Evolutionary conservation across 306 rosid species (phyloP), one percentile per base, ranked within the genome.

Genomic region (Rosa lucieae): DNA sequence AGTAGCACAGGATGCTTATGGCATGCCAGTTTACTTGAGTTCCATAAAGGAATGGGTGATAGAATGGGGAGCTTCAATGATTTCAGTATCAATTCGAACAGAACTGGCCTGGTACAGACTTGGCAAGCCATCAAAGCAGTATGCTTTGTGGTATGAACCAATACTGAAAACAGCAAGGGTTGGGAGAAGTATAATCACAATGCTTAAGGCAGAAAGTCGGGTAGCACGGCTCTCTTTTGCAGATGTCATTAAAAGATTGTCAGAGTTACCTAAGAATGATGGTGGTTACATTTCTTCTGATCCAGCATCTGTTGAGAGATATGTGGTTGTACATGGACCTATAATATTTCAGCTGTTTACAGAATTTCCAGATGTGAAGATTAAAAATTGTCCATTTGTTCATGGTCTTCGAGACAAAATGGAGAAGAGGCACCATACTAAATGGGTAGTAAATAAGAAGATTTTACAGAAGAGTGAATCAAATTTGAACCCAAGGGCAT

Each of bases 91-190:
- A 42, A 88, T 95, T 82, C 91, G 98, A 74, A 95, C 99, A 14
- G 99, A 95, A 81, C 79, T 91, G 92, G 97, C 97, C 78, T 95
- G 99, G 99, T 95, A 95, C 81, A 90, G 99, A 78, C 93, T 95
- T 76, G 98, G 98, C 62, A 91, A 89, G 81, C 98, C 99, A 44
- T 89, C 99, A 77, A 91, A 87, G 86, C 98, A 90, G 88, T 95
- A 95, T 81, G 90, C 92, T 80, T 90, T 89, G 70, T 95, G 99
- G 99, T 88, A 93, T 79, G 87, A 89, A 70, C 88, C 99, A 6
- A 90, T 95, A 62, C 11, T 95, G 81, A 93, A 86, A 86, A 93
- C 97, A 72, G 98, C 98, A 4, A 89, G 85, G 84, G 80, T 95
- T 75, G 98, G 89, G 17, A 87, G 92, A 73, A 81, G 89, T 80